These are phyloP conservation scores for Vitis hybrid DNA, from an alignment of 177 flowering plant species.

Conservation along the genomic window DNA sequence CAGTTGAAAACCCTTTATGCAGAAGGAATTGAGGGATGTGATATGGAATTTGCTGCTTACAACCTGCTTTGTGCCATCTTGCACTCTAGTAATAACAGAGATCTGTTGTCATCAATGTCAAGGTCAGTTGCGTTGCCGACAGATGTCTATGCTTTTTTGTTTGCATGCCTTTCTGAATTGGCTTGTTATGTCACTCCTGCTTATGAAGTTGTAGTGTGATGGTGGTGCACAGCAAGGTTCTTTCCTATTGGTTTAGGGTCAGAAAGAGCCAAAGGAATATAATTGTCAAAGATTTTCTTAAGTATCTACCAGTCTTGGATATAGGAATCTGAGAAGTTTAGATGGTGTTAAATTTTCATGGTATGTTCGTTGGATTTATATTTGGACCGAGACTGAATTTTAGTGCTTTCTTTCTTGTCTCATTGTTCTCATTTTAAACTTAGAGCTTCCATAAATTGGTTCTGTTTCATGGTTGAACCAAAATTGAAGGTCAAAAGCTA, in stretches of 20 bases:
- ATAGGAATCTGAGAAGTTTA: not conserved
- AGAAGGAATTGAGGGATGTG: slow-evolving; percentile 87
- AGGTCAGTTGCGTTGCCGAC: slow-evolving; percentile 41
- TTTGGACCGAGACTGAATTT: not conserved
- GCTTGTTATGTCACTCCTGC: not conserved
- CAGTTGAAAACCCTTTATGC: slow-evolving; percentile 85
- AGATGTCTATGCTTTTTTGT: not conserved
- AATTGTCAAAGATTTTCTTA: not conserved
- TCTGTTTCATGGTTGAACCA: not conserved
- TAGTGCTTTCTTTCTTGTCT: not conserved
- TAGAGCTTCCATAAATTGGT: not conserved
- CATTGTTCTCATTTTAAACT: not conserved
- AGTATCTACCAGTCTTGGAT: not conserved
- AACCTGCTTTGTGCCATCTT: slow-evolving; percentile 79
- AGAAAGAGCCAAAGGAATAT: not conserved
- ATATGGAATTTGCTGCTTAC: slow-evolving; percentile 92
- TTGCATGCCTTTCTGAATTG: not conserved
- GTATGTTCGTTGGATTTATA: not conserved
- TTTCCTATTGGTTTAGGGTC: not conserved
- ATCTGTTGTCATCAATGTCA: slow-evolving; percentile 83
- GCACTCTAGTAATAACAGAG: slow-evolving; percentile 86
- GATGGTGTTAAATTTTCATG: not conserved
- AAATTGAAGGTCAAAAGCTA: not conserved
- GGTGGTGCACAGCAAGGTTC: not conserved
- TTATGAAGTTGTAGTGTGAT: not conserved